Evolutionary conservation across 2,329 filamentous ascomycete species (phyloP).

Genomic region (Plenodomus biglobosus): DNA sequence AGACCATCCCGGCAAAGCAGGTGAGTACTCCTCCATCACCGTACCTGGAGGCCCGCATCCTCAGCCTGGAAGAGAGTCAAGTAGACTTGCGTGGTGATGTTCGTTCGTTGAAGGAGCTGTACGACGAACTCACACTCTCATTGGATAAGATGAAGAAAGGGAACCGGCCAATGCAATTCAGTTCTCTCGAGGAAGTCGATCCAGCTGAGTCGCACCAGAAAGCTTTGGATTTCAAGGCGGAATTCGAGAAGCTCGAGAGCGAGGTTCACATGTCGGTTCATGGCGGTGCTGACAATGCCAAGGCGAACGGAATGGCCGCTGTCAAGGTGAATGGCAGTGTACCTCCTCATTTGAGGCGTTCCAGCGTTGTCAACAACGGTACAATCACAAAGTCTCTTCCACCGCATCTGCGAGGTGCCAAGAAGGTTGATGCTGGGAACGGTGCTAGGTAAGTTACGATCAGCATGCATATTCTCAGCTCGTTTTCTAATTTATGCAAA

Average conservation of each 20-base stretch:
- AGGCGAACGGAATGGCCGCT: constrained; percentile 7
- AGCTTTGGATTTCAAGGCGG: constrained; percentile 13
- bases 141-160: constrained; percentile 25
- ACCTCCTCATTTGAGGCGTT: constrained; percentile 7
- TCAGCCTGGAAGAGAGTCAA: constrained; percentile 21
- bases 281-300: constrained; percentile 10
- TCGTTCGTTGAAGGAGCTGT: constrained; percentile 15
- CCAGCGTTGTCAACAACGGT: constrained; percentile 5
- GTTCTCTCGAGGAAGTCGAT: constrained; percentile 13
- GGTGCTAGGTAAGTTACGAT: constrained; percentile 7
- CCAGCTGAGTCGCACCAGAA: constrained; percentile 12
- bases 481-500: background rate
- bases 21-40: constrained; percentile 14
- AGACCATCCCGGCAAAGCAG: constrained; percentile 8
- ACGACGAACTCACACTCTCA: constrained; percentile 18
- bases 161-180: constrained; percentile 19
- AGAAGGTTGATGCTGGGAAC: background rate
- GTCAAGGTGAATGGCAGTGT: constrained; percentile 7
- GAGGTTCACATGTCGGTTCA: constrained; percentile 10
- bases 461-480: background rate
- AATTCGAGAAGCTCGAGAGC: constrained; percentile 20
- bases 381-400: constrained; percentile 16
- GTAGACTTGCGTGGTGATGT: constrained; percentile 16
- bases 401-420: constrained; percentile 18
- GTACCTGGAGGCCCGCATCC: constrained; percentile 21